Conservation (phyloP, 2,329 filamentous ascomycete species). For the Huntiella moniliformis region DNA sequence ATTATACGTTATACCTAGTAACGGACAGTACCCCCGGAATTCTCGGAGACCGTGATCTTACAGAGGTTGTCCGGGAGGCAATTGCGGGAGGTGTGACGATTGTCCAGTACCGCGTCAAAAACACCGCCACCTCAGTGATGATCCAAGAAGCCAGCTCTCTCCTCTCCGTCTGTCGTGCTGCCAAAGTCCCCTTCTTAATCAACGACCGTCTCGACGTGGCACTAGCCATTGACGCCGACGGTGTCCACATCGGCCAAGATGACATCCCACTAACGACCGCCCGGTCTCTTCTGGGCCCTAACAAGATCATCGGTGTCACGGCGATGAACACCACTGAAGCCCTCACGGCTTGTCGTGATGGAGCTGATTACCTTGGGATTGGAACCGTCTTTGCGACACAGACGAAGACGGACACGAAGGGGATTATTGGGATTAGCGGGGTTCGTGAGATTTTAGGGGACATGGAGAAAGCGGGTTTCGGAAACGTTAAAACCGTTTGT, state of each 20-base stretch:
- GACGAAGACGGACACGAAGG: slow-evolving; percentile 78
- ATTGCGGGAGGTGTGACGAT: slow-evolving; percentile 64
- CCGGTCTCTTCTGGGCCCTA: slow-evolving; percentile 50
- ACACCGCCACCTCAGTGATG: slow-evolving; percentile 50
- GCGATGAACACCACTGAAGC: slow-evolving; percentile 62
- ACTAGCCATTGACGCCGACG: slow-evolving; percentile 67
- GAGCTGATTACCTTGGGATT: slow-evolving; percentile 82
- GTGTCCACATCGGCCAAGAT: slow-evolving; percentile 88
- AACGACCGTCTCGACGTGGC: slow-evolving; percentile 89
- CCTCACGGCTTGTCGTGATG: slow-evolving; percentile 46
- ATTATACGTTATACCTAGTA: slow-evolving; percentile 78
- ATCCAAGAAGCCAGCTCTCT: slow-evolving; percentile 52
- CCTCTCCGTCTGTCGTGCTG: slow-evolving; percentile 47
- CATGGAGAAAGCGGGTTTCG: slow-evolving; percentile 31
- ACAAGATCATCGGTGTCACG: slow-evolving; percentile 76
- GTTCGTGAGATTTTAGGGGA: slow-evolving; percentile 35
- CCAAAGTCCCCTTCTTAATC: slow-evolving; percentile 65
- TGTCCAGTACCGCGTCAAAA: slow-evolving; percentile 85
- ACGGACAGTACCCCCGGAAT: slow-evolving; percentile 83
- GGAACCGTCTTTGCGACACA: slow-evolving; percentile 75
- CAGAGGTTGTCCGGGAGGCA: slow-evolving; percentile 54
- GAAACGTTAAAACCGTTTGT: slow-evolving; percentile 46
- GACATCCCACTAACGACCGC: slow-evolving; percentile 61
- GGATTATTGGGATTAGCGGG: slow-evolving; percentile 39
- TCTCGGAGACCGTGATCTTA: slow-evolving; percentile 51